Base-by-base conservation (phyloP, 1,284 basidiomycete species). In the Leccinum pachyderme region DNA sequence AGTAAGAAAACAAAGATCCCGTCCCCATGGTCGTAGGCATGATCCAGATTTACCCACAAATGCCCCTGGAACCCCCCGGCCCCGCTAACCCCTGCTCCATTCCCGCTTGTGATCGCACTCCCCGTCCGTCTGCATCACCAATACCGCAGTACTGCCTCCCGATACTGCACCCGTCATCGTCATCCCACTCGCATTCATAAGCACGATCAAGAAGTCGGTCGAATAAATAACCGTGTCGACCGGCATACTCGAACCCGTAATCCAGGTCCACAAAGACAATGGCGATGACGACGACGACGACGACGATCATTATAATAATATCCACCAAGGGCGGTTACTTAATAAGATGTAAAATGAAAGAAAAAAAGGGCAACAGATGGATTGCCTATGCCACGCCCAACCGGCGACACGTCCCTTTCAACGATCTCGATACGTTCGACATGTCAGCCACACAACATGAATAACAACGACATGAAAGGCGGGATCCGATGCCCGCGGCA, bases 151-250 rank as follows among this genome's bases (percentile, higher is more conserved):
- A 5, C 49, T 53, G 31, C 29, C 49, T 37, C 29, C 61, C 25
- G 25, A 18, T 2, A 39, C 37, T 25, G 50, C 9, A 27, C n/a
- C 24, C 28, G 37, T 39, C 22, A 18, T 27, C 1, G 28, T 33
- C 7, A 64, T 15, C 41, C 41, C 45, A 27, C 61, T 60, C 46
- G 51, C 44, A 29, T 63, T 59, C 46, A 54, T 53, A 43, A 52
- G 47, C 9, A 47, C 27, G 9, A 79, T 72, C 41, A 29, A 46
- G 47, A 79, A 79, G 53, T 73, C 69, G 2, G 75, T 70, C n/a
- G 75, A 72, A 55, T 72, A 78, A 29, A 77, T 12, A 22, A 55
- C 57, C 32, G 45, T 33, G 7, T 53, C 51, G 18, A 37, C 41
- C 11, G 73, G 71, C 18, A 55, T 49, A 15, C 47, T 44, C 39